phyloP scores from a whole-genome alignment of 2,329 filamentous ascomycete genomes.

The Colletotrichum tabaci region DNA sequence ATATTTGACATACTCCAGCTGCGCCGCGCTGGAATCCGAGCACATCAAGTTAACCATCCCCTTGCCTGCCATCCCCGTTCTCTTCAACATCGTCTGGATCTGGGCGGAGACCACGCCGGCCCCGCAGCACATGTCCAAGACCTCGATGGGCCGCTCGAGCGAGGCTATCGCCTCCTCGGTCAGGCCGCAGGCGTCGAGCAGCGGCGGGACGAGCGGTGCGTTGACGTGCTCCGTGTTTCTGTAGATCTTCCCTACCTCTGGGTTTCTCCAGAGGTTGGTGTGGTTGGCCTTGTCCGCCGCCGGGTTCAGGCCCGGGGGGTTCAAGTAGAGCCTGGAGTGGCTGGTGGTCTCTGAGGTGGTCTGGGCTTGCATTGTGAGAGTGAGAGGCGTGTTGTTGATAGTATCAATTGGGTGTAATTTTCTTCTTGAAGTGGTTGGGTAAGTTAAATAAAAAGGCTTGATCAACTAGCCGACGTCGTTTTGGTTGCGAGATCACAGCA shows the following conservation, averaged over 20 bases:
- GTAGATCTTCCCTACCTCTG: slow-evolving; percentile 17
- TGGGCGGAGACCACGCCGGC: slow-evolving; percentile 20
- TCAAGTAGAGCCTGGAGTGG: too few relatives aligned
- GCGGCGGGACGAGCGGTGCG: slow-evolving; percentile 6
- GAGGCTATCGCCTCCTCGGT: background rate
- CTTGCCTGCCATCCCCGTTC: background rate
- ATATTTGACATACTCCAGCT: slow-evolving; percentile 13
- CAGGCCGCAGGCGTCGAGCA: slow-evolving; percentile 7
- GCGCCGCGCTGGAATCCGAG: slow-evolving; percentile 25
- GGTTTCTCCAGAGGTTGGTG: slow-evolving; percentile 14
- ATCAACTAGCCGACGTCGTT: too few relatives aligned
- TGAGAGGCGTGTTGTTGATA: too few relatives aligned
- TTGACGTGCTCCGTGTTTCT: slow-evolving; percentile 16
- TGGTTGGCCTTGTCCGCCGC: slow-evolving; percentile 14
- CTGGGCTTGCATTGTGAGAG: too few relatives aligned
- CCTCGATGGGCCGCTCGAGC: background rate
- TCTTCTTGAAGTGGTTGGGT: too few relatives aligned
- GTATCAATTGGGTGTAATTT: too few relatives aligned
- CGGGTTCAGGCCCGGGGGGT: background rate
- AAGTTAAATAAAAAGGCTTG: too few relatives aligned
- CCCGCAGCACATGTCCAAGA: slow-evolving; percentile 30
- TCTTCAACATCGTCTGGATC: slow-evolving; percentile 17
- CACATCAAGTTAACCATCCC: slow-evolving; percentile 3
- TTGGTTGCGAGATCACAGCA: too few relatives aligned
- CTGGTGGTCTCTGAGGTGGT: too few relatives aligned